These are phyloP conservation scores for Coniophora puteana DNA, from an alignment of 1,284 basidiomycete genomes.

Conservation along the genomic window DNA sequence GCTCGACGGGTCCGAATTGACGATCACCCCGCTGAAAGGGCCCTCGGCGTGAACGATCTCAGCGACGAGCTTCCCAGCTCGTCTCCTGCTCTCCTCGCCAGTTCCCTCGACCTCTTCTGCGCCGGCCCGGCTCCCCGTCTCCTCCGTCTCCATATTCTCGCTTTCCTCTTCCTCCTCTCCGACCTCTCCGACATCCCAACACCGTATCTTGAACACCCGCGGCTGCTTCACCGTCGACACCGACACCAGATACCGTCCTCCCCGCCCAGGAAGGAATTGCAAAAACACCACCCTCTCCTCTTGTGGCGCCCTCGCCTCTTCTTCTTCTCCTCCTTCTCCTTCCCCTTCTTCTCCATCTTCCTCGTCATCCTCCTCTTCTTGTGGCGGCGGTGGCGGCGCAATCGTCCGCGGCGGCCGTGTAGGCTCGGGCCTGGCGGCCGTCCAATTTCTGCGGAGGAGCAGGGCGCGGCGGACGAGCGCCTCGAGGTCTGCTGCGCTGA, in stretches of 20 bases:
- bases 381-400: no score
- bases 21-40: constrained; percentile 34
- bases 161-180: no score
- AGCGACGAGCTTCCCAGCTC: constrained; percentile 35
- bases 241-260: constrained; percentile 41
- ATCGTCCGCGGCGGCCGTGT: constrained; percentile 18
- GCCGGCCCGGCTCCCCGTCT: no score
- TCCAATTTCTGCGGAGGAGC: constrained; percentile 45
- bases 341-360: no score
- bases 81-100: no score
- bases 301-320: no score
- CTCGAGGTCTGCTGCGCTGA: constrained; percentile 43
- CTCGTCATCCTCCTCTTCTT: no score
- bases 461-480: constrained; percentile 33
- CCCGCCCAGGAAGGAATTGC: constrained; percentile 39
- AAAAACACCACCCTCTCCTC: constrained; percentile 35
- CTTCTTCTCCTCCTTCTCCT: no score
- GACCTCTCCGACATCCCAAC: constrained; percentile 61
- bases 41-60: constrained; percentile 26
- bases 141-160: no score
- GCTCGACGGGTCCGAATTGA: constrained; percentile 33
- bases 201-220: constrained; percentile 38
- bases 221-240: constrained; percentile 28
- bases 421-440: constrained; percentile 32
- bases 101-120: not conserved